These are phyloP conservation scores for Fraxinus americana DNA, from an alignment of 257 asterid genomes.

Conservation along the genomic window DNA sequence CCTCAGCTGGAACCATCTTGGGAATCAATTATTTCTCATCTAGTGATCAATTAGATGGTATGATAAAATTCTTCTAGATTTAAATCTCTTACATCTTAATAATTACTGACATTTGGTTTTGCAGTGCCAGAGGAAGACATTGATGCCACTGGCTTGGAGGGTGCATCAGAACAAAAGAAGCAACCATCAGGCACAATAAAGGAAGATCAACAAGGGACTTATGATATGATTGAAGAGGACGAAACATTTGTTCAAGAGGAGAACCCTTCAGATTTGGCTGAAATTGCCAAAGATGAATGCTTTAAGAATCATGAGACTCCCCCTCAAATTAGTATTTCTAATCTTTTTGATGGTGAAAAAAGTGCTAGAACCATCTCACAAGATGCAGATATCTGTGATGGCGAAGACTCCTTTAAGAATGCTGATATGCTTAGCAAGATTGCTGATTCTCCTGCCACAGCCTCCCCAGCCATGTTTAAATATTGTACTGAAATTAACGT, in stretches of 20 bases:
- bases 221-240: constrained; percentile 15
- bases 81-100: background rate
- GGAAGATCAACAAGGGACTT: constrained; percentile 19
- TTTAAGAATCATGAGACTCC: constrained; percentile 8
- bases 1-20: background rate
- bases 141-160: constrained; percentile 10
- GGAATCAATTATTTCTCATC: background rate
- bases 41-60: constrained; percentile 8
- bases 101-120: constrained; percentile 18
- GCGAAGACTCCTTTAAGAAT: constrained; percentile 8
- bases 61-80: constrained; percentile 1
- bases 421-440: background rate
- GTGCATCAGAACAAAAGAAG: constrained; percentile 12
- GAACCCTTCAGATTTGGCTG: constrained; percentile 24
- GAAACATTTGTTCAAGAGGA: constrained; percentile 13
- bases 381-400: constrained; percentile 18
- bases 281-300: constrained; percentile 24
- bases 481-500: constrained; percentile 2
- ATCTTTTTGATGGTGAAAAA: constrained; percentile 26
- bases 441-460: constrained; percentile 22
- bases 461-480: constrained; percentile 7
- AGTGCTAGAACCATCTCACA: constrained; percentile 19
- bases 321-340: constrained; percentile 9
- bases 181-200: constrained; percentile 11
- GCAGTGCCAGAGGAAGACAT: constrained; percentile 18